Evolutionary conservation across 1,284 basidiomycete genomes (phyloP), one percentile per base, ranked within the genome.

Genomic region (Pseudozyma thailandica): DNA sequence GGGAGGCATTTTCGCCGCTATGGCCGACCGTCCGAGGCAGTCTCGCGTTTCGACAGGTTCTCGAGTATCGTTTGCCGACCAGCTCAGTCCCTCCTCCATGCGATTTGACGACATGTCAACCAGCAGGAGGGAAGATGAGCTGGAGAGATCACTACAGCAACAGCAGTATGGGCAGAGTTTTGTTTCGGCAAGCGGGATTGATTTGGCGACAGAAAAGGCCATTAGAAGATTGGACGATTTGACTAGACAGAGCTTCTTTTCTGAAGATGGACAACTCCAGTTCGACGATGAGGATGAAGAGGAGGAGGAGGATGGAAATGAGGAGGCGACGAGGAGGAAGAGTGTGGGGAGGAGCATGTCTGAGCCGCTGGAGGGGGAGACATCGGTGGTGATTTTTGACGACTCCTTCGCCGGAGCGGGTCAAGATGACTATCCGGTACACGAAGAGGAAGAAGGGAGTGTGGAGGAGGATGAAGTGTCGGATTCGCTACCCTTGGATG

Each of bases 1-100:
- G 23, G 70, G 63, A 20, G 70, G 70, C 21, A 72, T 72, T 46
- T 72, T 72, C 45, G 70, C 70, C 2, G 56, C 55, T 3, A 66
- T 72, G 43, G 70, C 70, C 0, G 70, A 72, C 5, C 46, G 49
- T 8, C 51, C 51, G 8, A 62, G 47, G 28, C 33, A 48, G 21
- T 52, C 53, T 6, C 59, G 63, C 27, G 30, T 68, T 13, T 63
- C 63, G 25, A 57, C 55, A 0, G 59, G 70, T 4, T 72, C 70
- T n/a, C 59, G 70, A 12, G 63, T 68, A 3, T 68, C 63, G 3
- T 66, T 72, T 25, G 63, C 63, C 6, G 56, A 66, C 10, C 58
- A 59, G 15, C 33, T 49, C 27, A 55, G 51, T 27, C 58, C 69
- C 2, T 33, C 47, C 1, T 62, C 62, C n/a, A 53, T 57, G 48